A percentile compares a stretch with the other conserved stretches of the same genome.
Conservation (phyloP, 176 grass and related monocot genomes). For the Musa schizocarpa region DNA sequence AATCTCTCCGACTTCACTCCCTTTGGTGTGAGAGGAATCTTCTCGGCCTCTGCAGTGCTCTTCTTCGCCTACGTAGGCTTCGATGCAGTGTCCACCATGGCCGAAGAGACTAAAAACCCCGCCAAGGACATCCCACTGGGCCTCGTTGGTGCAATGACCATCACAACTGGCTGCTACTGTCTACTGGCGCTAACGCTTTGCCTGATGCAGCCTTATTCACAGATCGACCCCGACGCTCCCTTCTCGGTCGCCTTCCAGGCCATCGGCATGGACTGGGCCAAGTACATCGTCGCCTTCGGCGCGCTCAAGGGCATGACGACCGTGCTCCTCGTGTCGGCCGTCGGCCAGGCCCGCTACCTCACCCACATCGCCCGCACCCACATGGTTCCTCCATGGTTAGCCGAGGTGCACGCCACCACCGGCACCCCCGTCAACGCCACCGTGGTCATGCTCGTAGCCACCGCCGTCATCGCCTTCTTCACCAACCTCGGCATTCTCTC, state of each 20-base stretch:
- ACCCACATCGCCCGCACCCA: conserved; percentile 55
- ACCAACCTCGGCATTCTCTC: conserved; percentile 41
- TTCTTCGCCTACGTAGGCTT: conserved; percentile 54
- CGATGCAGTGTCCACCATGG: conserved; percentile 48
- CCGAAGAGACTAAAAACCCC: conserved; percentile 41
- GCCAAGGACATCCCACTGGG: conserved; percentile 34
- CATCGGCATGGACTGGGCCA: conserved; percentile 51
- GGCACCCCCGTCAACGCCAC: conserved; percentile 56
- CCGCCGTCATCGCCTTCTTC: conserved; percentile 53
- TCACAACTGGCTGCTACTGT: conserved; percentile 36
- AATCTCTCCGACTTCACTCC: conserved; percentile 24
- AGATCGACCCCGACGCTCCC: conserved; percentile 46
- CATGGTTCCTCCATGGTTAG: conserved; percentile 52
- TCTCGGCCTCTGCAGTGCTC: conserved; percentile 26
- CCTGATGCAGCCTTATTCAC: conserved; percentile 37
- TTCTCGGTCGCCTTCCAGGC: conserved; percentile 44
- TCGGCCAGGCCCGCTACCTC: conserved; percentile 51
- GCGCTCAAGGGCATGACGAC: conserved; percentile 74
- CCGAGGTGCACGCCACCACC: conserved; percentile 32
- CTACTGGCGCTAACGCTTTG: conserved; percentile 40
- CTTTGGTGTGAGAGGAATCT: conserved; percentile 25
- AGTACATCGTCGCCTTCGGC: conserved; percentile 63
- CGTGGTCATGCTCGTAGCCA: conserved; percentile 48
- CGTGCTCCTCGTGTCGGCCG: conserved; percentile 51
- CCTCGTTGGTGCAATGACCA: conserved; percentile 29